Conservation (phyloP, 2,329 filamentous ascomycete genomes). For the Talaromyces sp. region DNA sequence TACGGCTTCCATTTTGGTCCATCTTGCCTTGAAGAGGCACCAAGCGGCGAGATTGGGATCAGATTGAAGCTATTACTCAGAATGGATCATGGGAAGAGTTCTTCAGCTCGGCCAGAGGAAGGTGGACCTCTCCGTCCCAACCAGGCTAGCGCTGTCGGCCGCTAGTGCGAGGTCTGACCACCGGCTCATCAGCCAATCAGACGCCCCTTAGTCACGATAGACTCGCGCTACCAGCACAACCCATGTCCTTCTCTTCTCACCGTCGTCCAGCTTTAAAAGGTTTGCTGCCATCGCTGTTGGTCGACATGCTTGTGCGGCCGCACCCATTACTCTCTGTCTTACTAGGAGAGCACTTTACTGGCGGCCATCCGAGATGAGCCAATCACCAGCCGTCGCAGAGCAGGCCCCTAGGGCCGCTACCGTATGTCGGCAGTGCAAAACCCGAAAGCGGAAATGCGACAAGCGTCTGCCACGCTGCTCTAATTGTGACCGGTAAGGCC, state of each 20-base stretch:
- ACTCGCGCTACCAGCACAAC: background rate
- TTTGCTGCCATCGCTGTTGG: background rate
- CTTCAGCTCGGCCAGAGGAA: too few relatives aligned
- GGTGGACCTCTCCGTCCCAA: background rate
- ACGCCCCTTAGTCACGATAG: background rate
- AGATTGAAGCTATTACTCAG: background rate
- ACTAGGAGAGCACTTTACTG: background rate
- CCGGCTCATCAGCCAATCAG: background rate
- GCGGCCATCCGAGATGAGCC: background rate
- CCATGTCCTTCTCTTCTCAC: background rate
- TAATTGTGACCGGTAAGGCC: constrained; percentile 1
- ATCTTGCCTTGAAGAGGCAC: background rate
- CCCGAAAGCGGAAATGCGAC: constrained; percentile 2
- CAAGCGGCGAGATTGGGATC: background rate
- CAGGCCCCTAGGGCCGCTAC: background rate
- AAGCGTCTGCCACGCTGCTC: constrained; percentile 1
- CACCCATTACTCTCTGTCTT: background rate
- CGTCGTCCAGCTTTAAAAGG: background rate
- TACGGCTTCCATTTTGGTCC: background rate
- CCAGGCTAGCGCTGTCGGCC: background rate
- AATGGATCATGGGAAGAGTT: too few relatives aligned
- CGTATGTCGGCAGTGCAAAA: background rate
- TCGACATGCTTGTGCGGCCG: background rate
- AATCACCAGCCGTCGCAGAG: background rate
- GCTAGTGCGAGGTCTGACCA: background rate